These are phyloP conservation scores for Aspergillus heteromorphus DNA, from an alignment of 495 filamentous ascomycete species.

Conservation along the genomic window DNA sequence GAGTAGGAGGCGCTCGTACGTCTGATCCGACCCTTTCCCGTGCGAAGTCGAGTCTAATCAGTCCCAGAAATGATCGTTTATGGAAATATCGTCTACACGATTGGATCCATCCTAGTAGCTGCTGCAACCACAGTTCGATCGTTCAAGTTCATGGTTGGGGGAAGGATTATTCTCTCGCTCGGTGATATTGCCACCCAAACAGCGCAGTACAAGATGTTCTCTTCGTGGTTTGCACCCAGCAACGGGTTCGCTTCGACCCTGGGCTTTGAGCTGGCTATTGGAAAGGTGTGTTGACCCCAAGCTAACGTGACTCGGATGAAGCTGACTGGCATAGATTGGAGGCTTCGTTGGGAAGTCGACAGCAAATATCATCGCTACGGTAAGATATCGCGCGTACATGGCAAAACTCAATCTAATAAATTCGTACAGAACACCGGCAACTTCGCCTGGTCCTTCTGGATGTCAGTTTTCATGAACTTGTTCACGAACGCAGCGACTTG, in stretches of 20 bases:
- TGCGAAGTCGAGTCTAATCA: neutral
- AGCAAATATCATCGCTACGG: constrained; percentile 18
- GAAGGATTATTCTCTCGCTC: constrained; percentile 34
- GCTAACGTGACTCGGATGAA: neutral
- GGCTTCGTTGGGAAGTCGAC: constrained; percentile 21
- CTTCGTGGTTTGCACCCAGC: constrained; percentile 42
- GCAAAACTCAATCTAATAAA: neutral
- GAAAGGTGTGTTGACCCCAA: constrained; percentile 24
- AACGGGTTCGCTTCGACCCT: constrained; percentile 43
- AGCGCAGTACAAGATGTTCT: constrained; percentile 47
- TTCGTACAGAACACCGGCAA: constrained; percentile 34
- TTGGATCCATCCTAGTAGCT: constrained; percentile 42
- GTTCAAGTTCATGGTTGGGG: constrained; percentile 43
- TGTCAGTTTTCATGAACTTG: constrained; percentile 43
- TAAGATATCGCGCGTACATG: neutral
- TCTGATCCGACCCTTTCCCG: neutral
- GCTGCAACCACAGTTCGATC: constrained; percentile 36
- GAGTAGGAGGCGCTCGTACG: constrained; percentile 38
- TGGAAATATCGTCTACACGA: constrained; percentile 39
- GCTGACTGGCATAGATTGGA: constrained; percentile 10
- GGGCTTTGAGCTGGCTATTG: constrained; percentile 37
- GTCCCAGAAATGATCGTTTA: constrained; percentile 39
- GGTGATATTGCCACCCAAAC: constrained; percentile 44
- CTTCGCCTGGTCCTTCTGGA: constrained; percentile 44
- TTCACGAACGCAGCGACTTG: constrained; percentile 38